Base-by-base conservation (phyloP, 805 yeast genomes). In the Yamadazyma takamatsuzukensis region DNA sequence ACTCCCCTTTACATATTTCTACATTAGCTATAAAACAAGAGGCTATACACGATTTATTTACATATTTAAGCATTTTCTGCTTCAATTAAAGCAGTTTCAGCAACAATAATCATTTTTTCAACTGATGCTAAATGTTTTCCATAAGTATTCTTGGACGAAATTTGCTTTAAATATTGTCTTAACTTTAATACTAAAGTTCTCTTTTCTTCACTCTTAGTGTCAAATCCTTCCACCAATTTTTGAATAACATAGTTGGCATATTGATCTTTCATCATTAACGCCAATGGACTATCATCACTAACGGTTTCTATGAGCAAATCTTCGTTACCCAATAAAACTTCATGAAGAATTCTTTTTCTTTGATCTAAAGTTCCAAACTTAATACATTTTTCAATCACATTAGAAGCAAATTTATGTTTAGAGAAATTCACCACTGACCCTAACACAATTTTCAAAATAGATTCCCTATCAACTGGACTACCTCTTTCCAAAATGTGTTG, bases 231-330 rank as follows among this genome's bases (percentile, higher is more conserved):
- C 25, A 93, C 89, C 48, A 93, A 72, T 56, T 90, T 89, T 59
- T 93, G 99, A 31, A 93, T 87, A 29, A 93, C 99, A 54, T 93
- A 93, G 59, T 93, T 93, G 15, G 97, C 99, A 62, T 83, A 93
- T 56, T 93, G 97, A 57, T 93, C 99, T 54, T 86, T 86, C 87
- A 93, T 88, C 97, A 93, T 89, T 38, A 82, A 68, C 15, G 89
- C 84, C 45, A 93, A 68, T 6, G 94, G 79, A 1, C 83, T 72
- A 33, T 74, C 73, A 43, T 81, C 89, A 33, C 69, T 75, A 23
- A 81, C 75, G 16, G 51, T 50, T 15, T 67, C 68, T 13, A 69
- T 66, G 17, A 56, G 60, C 30, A 59, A 58, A 42, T 76, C 74
- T 36, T 65, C 77, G 36, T 67, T 66, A 2, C 64, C 66, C 18